Conservation (phyloP, 2,329 filamentous ascomycete species). For the Nemania sp. region DNA sequence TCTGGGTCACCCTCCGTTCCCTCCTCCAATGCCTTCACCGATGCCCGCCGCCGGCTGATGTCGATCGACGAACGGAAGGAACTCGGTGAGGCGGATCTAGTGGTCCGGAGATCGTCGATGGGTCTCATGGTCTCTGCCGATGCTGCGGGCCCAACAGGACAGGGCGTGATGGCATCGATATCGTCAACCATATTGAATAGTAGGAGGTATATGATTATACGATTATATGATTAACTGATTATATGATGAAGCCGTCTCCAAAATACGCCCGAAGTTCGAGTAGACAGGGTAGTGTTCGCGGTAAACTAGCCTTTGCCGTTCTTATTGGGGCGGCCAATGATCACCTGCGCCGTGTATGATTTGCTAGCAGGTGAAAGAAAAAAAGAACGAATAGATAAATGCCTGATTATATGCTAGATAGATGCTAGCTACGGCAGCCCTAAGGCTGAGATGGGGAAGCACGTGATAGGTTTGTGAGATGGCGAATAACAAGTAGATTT, state of each 20-base stretch:
- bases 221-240: too few species aligned
- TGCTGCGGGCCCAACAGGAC: conserved; percentile 40
- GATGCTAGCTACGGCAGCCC: background rate
- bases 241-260: background rate
- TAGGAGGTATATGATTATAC: background rate
- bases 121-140: conserved; percentile 15
- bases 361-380: background rate
- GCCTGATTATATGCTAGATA: too few species aligned
- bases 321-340: background rate
- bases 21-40: conserved; percentile 49
- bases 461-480: background rate
- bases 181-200: conserved; percentile 43
- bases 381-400: too few species aligned
- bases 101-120: conserved; percentile 37
- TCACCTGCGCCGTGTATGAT: background rate
- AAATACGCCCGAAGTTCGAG: background rate
- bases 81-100: conserved; percentile 45
- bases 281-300: background rate
- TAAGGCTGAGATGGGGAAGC: background rate
- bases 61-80: conserved; percentile 42
- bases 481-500: conserved; percentile 1
- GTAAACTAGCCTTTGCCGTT: background rate
- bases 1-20: conserved; percentile 56
- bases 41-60: conserved; percentile 43
- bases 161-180: conserved; percentile 53